Conservation (phyloP, 257 asterid genomes). For the Parsonsia alboflavescens region DNA sequence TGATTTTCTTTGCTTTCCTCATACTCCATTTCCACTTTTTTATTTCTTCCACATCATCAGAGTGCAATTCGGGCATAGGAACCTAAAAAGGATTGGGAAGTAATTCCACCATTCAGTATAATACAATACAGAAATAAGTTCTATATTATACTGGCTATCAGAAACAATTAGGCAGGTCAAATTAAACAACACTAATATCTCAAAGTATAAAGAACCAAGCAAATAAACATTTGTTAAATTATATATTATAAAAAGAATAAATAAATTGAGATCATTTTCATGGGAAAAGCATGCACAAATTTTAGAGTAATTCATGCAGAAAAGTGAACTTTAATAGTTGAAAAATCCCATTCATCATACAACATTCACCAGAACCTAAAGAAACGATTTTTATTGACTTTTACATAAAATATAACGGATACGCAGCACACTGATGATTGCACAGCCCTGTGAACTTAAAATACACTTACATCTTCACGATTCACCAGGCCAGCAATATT, state of each 20-base stretch:
- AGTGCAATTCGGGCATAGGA: conserved; percentile 67
- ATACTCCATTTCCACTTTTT: conserved; percentile 80
- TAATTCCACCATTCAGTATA: not conserved
- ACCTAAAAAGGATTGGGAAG: conserved; percentile 39
- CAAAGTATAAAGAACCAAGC: not conserved
- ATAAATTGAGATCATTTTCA: not conserved
- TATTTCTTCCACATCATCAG: conserved; percentile 53
- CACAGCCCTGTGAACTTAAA: not conserved
- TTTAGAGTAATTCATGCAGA: not conserved
- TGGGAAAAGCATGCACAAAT: not conserved
- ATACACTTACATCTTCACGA: conserved; percentile 68
- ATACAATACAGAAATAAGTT: not conserved
- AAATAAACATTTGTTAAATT: not conserved
- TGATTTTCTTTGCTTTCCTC: conserved; percentile 73
- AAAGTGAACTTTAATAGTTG: not conserved
- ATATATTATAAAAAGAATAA: not conserved
- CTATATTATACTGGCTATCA: not conserved
- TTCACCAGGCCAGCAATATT: conserved; percentile 80
- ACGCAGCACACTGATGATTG: not conserved
- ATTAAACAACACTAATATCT: not conserved
- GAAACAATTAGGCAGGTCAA: not conserved
- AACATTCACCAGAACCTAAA: not conserved
- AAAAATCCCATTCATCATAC: not conserved
- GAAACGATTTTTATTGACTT: not conserved
- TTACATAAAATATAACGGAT: not conserved